Base-by-base conservation (phyloP, 192 early-diverging fungal genomes). In the Spizellomyces sp. region DNA sequence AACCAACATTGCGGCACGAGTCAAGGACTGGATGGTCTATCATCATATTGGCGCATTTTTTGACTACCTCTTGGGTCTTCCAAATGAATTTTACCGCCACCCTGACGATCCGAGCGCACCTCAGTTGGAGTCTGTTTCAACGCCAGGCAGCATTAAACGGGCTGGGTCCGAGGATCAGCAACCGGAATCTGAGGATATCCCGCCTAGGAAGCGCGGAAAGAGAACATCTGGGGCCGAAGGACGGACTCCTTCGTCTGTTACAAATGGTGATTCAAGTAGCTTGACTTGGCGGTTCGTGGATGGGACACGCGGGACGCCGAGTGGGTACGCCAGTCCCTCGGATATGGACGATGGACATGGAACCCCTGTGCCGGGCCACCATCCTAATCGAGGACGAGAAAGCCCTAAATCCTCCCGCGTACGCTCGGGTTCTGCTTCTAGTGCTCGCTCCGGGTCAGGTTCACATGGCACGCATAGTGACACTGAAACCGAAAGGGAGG, bases 1-100 rank as follows among this genome's bases (percentile, higher is more conserved):
- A 36, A 78, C 71, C 44, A 81, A 81, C 61, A 81, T 81, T 61
- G 71, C 80, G 0, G 75, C 69, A 9, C 55, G 80, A 17, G 71
- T 81, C 73, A 81, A 81, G 62, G 75, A 74, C 45, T 81, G 80
- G 80, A 65, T 78, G 46, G 56, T 64, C 9, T 69, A 67, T 27
- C 75, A 81, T 70, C 80, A 81, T 66, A 81, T 81, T 56, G 70
- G 62, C 62, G 50, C 69, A 8, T 81, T 77, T 54, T 81, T 78
- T 65, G 80, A 81, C 54, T 78, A 73, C 36, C 67, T 77, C 41
- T 67, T 78, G 55, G 74, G 74, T 5, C 65, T 73, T 41, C 67
- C 75, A 17, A 76, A 80, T 63, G 62, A 68, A 47, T 77, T 80
- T 55, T 79, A 61, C 36, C 17, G 17, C 21, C 59, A 61, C 12